Base-by-base conservation (phyloP, 805 yeast species). In the Candida krabiensis region DNA sequence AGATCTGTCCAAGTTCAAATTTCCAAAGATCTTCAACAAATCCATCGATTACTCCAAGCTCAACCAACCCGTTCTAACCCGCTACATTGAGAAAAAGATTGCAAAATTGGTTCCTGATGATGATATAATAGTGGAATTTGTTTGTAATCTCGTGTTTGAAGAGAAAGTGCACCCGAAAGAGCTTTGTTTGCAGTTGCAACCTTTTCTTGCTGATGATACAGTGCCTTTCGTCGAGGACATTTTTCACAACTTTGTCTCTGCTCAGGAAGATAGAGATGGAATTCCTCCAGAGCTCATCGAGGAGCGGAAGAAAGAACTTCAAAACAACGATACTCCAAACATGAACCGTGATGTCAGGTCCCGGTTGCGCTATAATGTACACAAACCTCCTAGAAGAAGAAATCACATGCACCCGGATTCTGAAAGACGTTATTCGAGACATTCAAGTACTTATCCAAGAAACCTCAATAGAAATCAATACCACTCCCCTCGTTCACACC, bases 81-180 rank as follows among this genome's bases (percentile, higher is more conserved):
- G 45, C 12, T 76, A 79, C 76, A 60, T 75, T 14, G 47, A 43
- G 2, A 47, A 51, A 4, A 47, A 55, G 33, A 39, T 75, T 21
- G 53, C 61, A 12, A 51, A 60, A 30, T 53, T 62, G 9, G 51
- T 74, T 9, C 77, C 77, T 0, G 79, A 72, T 31, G 82, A 77
- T 46, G 82, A 76, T 17, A 56, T 55, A 13, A 68, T 76, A 3
- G 58, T 64, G 3, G 78, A 70, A 27, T 75, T 71, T 38, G 52
- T 71, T 4, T 54, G 56, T 33, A 79, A 77, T 49, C 52, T 76
- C 30, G 37, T 53, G 0, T 50, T 77, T 26, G 63, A 56, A 7
- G 66, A 60, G 7, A 41, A 46, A 13, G 70, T 74, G 0, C 64
- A 66, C 37, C 67, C 72, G n/a, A 57, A 60, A 21, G 60, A 58